A percentile compares a stretch with the other conserved stretches of the same genome.
These are phyloP conservation scores for Zopfia rhizophila DNA, from an alignment of 2,329 filamentous ascomycete genomes.

Conservation along the genomic window DNA sequence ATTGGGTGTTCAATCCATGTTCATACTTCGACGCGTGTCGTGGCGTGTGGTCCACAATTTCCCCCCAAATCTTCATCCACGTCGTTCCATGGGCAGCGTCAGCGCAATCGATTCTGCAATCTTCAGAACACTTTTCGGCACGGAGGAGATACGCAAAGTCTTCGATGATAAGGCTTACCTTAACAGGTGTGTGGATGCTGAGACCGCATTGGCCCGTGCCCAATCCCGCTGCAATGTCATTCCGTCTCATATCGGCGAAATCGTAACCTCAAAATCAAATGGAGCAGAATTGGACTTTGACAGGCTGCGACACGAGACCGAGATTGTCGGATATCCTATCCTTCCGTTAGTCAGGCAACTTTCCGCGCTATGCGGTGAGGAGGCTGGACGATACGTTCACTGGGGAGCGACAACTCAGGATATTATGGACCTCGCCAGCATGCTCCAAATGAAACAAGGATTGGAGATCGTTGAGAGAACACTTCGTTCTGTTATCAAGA, in stretches of 20 bases:
- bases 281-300: slow-evolving; percentile 56
- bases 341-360: slow-evolving; percentile 63
- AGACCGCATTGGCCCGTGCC: slow-evolving; percentile 63
- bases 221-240: slow-evolving; percentile 62
- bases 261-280: slow-evolving; percentile 41
- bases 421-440: slow-evolving; percentile 66
- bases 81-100: slow-evolving; percentile 42
- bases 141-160: slow-evolving; percentile 61
- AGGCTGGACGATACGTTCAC: slow-evolving; percentile 61
- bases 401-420: slow-evolving; percentile 70
- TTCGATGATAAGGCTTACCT: slow-evolving; percentile 64
- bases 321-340: slow-evolving; percentile 66
- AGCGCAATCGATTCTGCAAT: slow-evolving; percentile 61
- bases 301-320: slow-evolving; percentile 56
- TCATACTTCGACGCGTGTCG: slow-evolving; percentile 38
- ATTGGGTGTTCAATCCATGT: slow-evolving; percentile 35
- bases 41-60: slow-evolving; percentile 31
- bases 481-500: slow-evolving; percentile 55
- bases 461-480: slow-evolving; percentile 60
- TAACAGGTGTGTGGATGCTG: slow-evolving; percentile 60
- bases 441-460: slow-evolving; percentile 64
- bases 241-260: slow-evolving; percentile 52
- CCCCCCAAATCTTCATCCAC: slow-evolving; percentile 25
- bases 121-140: slow-evolving; percentile 64
- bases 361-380: slow-evolving; percentile 49